phyloP scores from a whole-genome alignment of 108 stramenopile species.

The Skeletonema grethae region DNA sequence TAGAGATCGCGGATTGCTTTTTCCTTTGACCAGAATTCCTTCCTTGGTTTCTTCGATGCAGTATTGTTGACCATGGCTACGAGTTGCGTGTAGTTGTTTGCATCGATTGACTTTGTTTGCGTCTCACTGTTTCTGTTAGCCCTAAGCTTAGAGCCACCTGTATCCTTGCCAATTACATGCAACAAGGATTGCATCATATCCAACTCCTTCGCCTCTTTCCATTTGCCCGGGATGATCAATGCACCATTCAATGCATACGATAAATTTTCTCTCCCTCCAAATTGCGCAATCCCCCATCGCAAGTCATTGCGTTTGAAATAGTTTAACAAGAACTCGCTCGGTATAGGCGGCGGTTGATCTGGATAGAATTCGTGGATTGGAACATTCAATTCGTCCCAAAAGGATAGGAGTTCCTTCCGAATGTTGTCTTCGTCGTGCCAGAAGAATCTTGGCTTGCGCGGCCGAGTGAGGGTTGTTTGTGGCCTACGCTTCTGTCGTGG shows the following conservation, averaged over 20 bases:
- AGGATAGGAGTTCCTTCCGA: conserved; percentile 41
- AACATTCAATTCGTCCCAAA: conserved; percentile 45
- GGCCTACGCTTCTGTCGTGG: conserved; percentile 51
- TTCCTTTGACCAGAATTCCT: conserved; percentile 58
- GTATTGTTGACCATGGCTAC: not conserved
- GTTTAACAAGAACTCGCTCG: conserved; percentile 62
- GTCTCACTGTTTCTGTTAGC: not conserved
- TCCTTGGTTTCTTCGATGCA: conserved; percentile 1
- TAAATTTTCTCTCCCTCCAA: conserved; percentile 48
- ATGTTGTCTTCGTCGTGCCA: conserved; percentile 59
- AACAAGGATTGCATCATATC: conserved; percentile 40
- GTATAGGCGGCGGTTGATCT: conserved; percentile 56
- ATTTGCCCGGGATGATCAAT: conserved; percentile 63
- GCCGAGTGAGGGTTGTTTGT: conserved; percentile 26
- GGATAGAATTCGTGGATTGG: conserved; percentile 13
- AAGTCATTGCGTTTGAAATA: conserved; percentile 70
- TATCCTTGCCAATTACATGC: conserved; percentile 19
- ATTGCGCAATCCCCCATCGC: conserved; percentile 51
- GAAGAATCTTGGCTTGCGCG: conserved; percentile 52
- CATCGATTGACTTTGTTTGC: conserved; percentile 6
- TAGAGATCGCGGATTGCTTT: conserved; percentile 47
- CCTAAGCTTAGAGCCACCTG: conserved; percentile 4
- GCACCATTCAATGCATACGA: conserved; percentile 42
- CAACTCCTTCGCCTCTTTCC: conserved; percentile 56
- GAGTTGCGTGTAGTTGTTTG: not conserved